Percentiles rank a stretch among this genome's conserved stretches.
Conservation (phyloP, 1,139 yeast species). For the Martiniozyma asiatica region DNA sequence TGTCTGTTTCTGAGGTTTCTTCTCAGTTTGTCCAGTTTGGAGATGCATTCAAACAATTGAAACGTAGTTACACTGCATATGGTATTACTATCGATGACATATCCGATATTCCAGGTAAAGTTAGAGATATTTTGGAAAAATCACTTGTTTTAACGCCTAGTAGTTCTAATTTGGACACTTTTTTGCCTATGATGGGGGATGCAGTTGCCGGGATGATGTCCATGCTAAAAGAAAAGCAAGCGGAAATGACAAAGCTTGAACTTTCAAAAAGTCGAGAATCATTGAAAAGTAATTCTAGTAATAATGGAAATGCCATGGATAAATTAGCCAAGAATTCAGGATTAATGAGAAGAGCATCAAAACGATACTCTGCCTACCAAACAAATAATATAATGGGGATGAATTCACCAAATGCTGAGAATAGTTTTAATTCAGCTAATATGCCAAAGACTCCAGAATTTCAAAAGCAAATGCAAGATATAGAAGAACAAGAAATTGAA, state of each 20-base stretch:
- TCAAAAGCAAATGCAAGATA: constrained; percentile 11
- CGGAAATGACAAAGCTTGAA: constrained; percentile 17
- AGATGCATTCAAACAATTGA: constrained; percentile 82
- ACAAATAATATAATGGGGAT: constrained; percentile 24
- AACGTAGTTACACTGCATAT: constrained; percentile 56
- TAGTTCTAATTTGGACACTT: constrained; percentile 68
- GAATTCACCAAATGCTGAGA: constrained; percentile 12
- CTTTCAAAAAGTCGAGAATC: background rate
- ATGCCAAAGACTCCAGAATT: constrained; percentile 14
- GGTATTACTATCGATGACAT: constrained; percentile 62
- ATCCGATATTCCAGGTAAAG: constrained; percentile 65
- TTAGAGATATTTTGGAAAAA: constrained; percentile 70
- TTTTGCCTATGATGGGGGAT: constrained; percentile 75
- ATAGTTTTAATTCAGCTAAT: constrained; percentile 4
- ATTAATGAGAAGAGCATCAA: constrained; percentile 81
- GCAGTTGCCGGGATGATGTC: constrained; percentile 75
- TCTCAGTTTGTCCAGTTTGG: constrained; percentile 89
- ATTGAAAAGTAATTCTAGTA: background rate
- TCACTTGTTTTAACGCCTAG: constrained; percentile 83
- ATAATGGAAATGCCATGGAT: constrained; percentile 39
- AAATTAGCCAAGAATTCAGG: constrained; percentile 74
- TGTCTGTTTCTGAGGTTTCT: constrained; percentile 75
- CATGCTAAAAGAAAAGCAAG: constrained; percentile 72
- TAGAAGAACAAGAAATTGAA: constrained; percentile 10
- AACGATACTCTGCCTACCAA: constrained; percentile 87